Conservation (phyloP, 2,329 filamentous ascomycete genomes). For the Paecilomyces niveus region DNA sequence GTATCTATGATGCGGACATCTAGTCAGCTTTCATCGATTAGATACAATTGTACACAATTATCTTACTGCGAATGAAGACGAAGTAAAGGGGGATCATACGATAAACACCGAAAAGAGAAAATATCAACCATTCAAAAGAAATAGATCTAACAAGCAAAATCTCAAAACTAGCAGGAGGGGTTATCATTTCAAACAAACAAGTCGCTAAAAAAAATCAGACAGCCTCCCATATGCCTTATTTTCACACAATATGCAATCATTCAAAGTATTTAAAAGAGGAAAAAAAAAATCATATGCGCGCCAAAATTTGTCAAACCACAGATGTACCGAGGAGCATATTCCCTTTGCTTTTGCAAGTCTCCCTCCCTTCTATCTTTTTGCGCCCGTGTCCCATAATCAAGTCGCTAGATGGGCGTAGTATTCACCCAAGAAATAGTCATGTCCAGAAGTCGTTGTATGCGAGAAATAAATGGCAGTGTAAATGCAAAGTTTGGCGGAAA, state of each 20-base stretch:
- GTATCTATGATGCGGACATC: not conserved
- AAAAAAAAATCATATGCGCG: constrained; percentile 4
- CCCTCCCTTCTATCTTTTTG: not conserved
- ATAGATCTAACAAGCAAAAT: not conserved
- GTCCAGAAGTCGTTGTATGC: not conserved
- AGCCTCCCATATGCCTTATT: constrained; percentile 28
- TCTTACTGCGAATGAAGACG: not conserved
- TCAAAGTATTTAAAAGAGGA: not conserved
- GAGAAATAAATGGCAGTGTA: not conserved
- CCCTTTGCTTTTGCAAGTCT: not conserved
- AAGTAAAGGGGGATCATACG: not conserved
- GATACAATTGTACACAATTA: not conserved
- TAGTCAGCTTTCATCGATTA: not conserved
- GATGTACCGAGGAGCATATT: not conserved
- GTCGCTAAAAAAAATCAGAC: constrained; percentile 10
- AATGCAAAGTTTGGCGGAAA: not conserved
- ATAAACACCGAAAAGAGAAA: not conserved
- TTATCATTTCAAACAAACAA: not conserved
- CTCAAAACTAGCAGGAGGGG: not conserved
- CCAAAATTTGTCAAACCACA: constrained; percentile 1
- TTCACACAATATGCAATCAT: not conserved
- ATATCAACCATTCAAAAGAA: too few relatives aligned
- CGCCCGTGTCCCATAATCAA: not conserved
- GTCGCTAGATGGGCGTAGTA: not conserved
- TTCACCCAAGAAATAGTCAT: not conserved